Percentiles rank a stretch among this genome's conserved stretches.
Conservation (phyloP, 169 alveolate species). For the Besnoitia besnoiti region DNA sequence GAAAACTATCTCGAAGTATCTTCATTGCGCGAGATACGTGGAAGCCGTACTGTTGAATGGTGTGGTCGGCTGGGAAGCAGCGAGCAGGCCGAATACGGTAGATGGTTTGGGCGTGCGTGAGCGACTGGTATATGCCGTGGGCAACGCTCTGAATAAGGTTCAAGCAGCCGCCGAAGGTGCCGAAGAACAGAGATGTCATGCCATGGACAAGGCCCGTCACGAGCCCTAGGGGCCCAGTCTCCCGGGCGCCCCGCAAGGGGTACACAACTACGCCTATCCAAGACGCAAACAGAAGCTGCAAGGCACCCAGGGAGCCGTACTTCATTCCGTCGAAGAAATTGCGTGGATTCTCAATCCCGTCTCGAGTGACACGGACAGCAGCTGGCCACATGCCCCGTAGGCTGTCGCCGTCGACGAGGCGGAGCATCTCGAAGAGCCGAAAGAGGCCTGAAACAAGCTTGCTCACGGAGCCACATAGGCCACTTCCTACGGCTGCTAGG, state of each 20-base stretch:
- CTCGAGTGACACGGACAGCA: conserved; percentile 44
- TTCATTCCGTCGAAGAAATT: conserved; percentile 39
- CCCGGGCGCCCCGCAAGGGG: background rate
- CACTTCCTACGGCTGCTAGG: conserved; percentile 6
- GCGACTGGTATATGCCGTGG: background rate
- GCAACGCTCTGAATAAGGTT: background rate
- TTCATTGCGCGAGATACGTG: background rate
- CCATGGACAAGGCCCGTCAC: background rate
- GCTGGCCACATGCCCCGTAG: conserved; percentile 61
- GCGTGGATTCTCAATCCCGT: conserved; percentile 48
- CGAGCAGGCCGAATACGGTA: background rate
- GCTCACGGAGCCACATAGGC: conserved; percentile 54
- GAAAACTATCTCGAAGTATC: background rate
- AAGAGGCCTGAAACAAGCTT: conserved; percentile 50
- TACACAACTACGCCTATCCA: background rate
- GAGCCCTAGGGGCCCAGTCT: background rate
- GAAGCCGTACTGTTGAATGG: conserved; percentile 8
- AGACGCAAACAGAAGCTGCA: background rate
- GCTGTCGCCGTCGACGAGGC: conserved; percentile 47
- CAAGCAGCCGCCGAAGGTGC: conserved; percentile 9
- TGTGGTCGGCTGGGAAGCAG: conserved; percentile 4
- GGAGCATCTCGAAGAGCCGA: conserved; percentile 26
- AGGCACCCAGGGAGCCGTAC: background rate
- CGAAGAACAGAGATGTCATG: conserved; percentile 9
- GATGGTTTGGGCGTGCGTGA: background rate